A percentile compares a stretch with the other conserved stretches of the same genome.
Evolutionary conservation across 1,284 basidiomycete species (phyloP).

Genomic region (Abortiporus biennis): DNA sequence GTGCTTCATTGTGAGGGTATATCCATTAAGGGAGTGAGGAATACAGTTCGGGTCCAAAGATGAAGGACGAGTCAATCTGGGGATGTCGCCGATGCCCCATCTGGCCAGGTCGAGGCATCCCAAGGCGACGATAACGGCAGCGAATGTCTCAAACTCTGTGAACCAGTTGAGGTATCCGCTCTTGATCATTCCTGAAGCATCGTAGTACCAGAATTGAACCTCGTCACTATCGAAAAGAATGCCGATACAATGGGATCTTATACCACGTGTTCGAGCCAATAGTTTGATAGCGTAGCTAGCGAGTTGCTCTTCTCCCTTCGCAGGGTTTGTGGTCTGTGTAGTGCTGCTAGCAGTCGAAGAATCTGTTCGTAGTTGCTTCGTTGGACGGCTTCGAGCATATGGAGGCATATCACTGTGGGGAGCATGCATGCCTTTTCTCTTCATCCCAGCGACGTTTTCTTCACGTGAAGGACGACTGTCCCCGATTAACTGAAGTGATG

Average conservation of each 20-base stretch:
- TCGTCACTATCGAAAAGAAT: not conserved
- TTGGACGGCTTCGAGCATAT: too few relatives aligned
- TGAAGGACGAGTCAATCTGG: not conserved
- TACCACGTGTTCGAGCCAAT: not conserved
- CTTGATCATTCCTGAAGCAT: slow-evolving; percentile 4
- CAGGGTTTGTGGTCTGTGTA: too few relatives aligned
- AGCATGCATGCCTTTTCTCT: too few relatives aligned
- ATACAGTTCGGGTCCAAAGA: not conserved
- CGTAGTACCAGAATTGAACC: slow-evolving; percentile 4
- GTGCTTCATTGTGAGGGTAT: not conserved
- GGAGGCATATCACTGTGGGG: too few relatives aligned
- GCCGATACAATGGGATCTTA: not conserved
- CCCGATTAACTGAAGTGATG: too few relatives aligned
- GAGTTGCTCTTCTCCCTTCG: not conserved
- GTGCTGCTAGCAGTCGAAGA: too few relatives aligned
- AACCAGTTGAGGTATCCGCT: not conserved
- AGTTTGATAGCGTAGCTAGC: not conserved
- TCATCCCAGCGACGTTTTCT: too few relatives aligned
- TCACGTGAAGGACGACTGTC: too few relatives aligned
- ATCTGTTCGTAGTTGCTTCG: too few relatives aligned
- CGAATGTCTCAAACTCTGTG: slow-evolving; percentile 6
- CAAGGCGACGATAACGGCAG: slow-evolving; percentile 4
- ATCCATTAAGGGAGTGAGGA: not conserved
- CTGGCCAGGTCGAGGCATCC: not conserved
- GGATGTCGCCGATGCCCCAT: not conserved